Conservation (phyloP, 805 yeast genomes). For the Candida koratica region DNA sequence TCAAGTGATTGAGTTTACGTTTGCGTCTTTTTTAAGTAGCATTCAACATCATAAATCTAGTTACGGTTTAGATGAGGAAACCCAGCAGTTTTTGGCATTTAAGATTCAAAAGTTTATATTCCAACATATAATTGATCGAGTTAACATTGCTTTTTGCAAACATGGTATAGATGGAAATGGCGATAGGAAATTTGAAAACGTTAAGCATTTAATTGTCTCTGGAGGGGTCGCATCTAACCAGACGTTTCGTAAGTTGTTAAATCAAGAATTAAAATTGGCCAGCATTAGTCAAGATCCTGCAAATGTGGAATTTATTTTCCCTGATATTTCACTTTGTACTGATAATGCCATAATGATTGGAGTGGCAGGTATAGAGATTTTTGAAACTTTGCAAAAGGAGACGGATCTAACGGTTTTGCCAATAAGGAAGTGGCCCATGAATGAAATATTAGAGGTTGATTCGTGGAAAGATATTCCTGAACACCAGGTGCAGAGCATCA, state of each 20-base stretch:
- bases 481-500: constrained; percentile 1
- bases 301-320: constrained; percentile 51
- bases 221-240: constrained; percentile 93
- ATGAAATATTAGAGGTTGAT: constrained; percentile 44
- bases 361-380: constrained; percentile 90
- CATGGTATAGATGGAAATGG: constrained; percentile 24
- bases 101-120: constrained; percentile 65
- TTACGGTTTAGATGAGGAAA: constrained; percentile 18
- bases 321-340: constrained; percentile 71
- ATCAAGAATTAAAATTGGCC: constrained; percentile 29
- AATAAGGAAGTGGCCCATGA: constrained; percentile 77
- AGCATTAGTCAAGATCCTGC: constrained; percentile 8
- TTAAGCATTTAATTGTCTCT: constrained; percentile 66
- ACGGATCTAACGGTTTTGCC: constrained; percentile 61
- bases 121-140: constrained; percentile 65
- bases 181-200: constrained; percentile 39
- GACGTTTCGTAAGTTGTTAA: constrained; percentile 48
- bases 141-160: constrained; percentile 46
- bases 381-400: constrained; percentile 47
- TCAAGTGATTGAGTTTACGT: constrained; percentile 50
- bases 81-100: constrained; percentile 50
- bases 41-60: constrained; percentile 31
- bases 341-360: constrained; percentile 98
- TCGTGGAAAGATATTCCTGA: constrained; percentile 44
- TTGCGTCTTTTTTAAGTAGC: constrained; percentile 68